Evolutionary conservation across 2,329 filamentous ascomycete genomes (phyloP).

Genomic region (Eutypa lata): DNA sequence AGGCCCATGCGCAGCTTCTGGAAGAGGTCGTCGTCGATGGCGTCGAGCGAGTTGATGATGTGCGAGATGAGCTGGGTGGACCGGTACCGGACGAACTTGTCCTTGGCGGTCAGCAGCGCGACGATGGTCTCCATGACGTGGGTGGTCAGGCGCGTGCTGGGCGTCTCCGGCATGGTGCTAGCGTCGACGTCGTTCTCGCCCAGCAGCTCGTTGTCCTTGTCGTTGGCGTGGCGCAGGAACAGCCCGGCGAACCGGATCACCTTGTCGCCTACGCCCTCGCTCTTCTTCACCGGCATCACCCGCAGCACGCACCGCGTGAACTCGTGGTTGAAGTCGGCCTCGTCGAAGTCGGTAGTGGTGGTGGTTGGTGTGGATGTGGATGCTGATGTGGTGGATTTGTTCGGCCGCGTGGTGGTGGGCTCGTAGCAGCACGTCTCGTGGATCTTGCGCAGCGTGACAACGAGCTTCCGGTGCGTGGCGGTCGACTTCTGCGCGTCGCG

Average conservation of each 20-base stretch:
- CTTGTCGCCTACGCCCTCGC: constrained; percentile 82
- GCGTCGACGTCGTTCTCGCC: constrained; percentile 65
- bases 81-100: constrained; percentile 88
- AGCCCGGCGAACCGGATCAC: constrained; percentile 82
- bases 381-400: constrained; percentile 44
- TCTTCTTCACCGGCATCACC: constrained; percentile 85
- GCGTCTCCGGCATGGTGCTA: constrained; percentile 74
- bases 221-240: constrained; percentile 72
- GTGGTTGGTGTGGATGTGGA: no score
- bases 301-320: constrained; percentile 79
- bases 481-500: constrained; percentile 84
- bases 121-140: constrained; percentile 71
- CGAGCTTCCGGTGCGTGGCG: constrained; percentile 84
- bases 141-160: constrained; percentile 74
- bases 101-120: constrained; percentile 78
- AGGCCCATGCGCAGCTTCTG: constrained; percentile 75
- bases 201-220: constrained; percentile 68
- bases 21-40: constrained; percentile 89
- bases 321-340: constrained; percentile 84
- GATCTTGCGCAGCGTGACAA: constrained; percentile 82
- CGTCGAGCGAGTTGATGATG: constrained; percentile 87
- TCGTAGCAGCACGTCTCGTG: constrained; percentile 81
- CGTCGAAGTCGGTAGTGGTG: constrained; percentile 80
- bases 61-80: constrained; percentile 87
- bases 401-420: constrained; percentile 48